These are phyloP conservation scores for Knoxdaviesia proteae DNA, from an alignment of 2,329 filamentous ascomycete genomes.

Conservation along the genomic window DNA sequence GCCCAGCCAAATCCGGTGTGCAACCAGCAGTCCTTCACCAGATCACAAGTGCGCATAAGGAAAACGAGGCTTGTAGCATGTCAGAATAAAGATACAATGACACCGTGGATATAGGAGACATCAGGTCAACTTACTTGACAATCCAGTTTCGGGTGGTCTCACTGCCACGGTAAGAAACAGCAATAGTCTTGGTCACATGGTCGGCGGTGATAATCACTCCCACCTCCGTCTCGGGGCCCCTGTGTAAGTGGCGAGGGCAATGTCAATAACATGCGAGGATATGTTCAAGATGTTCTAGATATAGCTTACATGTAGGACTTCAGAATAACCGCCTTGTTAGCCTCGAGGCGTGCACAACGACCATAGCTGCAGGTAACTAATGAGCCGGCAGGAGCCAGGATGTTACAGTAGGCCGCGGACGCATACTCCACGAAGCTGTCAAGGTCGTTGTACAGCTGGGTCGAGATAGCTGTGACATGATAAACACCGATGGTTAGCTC, in stretches of 20 bases:
- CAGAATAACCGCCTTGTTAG: conserved; percentile 2
- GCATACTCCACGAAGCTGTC: conserved; percentile 5
- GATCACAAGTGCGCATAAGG: conserved; percentile 12
- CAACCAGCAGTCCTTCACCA: conserved; percentile 24
- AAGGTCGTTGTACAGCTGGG: conserved; percentile 2
- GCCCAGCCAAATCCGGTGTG: conserved; percentile 38
- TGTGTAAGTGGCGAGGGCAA: conserved; percentile 9
- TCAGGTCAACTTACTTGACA: conserved; percentile 18
- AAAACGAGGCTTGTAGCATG: conserved; percentile 16
- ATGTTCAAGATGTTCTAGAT: conserved; percentile 1
- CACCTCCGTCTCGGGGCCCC: conserved; percentile 21
- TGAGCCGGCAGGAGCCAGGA: conserved; percentile 2
- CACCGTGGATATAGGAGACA: background rate
- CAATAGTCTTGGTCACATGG: conserved; percentile 25
- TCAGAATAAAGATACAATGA: background rate
- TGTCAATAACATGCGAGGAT: conserved; percentile 6
- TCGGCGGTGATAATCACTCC: conserved; percentile 32
- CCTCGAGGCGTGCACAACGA: conserved; percentile 1
- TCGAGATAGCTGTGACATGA: conserved; percentile 1
- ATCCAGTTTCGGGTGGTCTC: conserved; percentile 39
- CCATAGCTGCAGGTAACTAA: conserved; percentile 3
- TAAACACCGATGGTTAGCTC: background rate
- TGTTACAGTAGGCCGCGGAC: conserved; percentile 4
- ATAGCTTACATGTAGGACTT: conserved; percentile 3
- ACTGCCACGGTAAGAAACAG: conserved; percentile 39